Evolutionary conservation across 2,329 filamentous ascomycete genomes (phyloP), one percentile per base, ranked within the genome.

Genomic region (Cryphonectria japonica): DNA sequence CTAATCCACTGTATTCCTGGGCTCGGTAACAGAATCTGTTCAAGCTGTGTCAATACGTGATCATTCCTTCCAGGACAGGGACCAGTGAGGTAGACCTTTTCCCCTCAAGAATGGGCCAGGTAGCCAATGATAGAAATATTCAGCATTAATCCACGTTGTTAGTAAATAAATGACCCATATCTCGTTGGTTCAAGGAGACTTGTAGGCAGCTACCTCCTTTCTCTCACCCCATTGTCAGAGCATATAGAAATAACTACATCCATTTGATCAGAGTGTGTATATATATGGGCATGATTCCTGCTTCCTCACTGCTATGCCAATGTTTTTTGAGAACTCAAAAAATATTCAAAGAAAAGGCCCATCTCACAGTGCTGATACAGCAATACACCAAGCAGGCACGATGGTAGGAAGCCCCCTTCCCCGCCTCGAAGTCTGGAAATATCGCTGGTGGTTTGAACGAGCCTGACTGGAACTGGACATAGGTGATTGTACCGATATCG

Each of bases 401-500:
- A 66, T 66, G 64, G 64, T 66, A 39, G n/a, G 46, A 66, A 52
- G 26, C 1, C 13, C 13, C 19, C 16, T 22, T 46, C 34, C 9
- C 37, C 8, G 6, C 37, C 37, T 9, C 32, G 1, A 26, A n/a
- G 19, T 5, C 29, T 52, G 16, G 43, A 29, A 7, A 43, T 2
- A 46, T 9, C 5, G 0, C 19, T 13, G 13, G 26, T 37, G 1
- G 32, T 54, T 14, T 39, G 7, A 43, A 43, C 6, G 11, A 8
- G 1, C 22, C 34, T 59, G 13, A 39, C 19, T 22, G 22, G 43
- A n/a, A 4, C 14, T 22, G 39, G 14, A 19, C 19, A 8, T 32
- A 67, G 43, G 39, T 66, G 13, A 34, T 62, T 1, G 37, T 68
- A 14, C 65, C 68, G 22, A 26, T 70, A 22, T 29, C 34, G 7